Percentiles rank a stretch among this genome's conserved stretches.
phyloP scores from a whole-genome alignment of 352 stramenopile species.

The Elongisporangium senticosum region DNA sequence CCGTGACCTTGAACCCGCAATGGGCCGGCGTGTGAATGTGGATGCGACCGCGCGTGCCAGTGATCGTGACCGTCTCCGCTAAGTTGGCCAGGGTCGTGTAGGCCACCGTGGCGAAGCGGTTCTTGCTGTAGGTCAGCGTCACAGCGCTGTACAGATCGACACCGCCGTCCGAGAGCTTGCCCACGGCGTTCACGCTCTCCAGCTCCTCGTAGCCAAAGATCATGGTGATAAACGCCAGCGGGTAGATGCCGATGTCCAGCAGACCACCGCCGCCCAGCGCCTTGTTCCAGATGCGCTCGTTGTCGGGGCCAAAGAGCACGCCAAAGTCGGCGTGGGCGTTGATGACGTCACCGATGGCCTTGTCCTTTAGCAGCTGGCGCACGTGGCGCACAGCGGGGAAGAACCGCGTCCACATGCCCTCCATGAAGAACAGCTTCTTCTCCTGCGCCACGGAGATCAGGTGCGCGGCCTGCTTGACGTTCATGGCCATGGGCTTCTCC shows the following conservation, averaged over 20 bases:
- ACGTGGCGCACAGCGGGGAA: constrained; percentile 63
- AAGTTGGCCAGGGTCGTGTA: constrained; percentile 68
- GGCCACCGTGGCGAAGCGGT: constrained; percentile 47
- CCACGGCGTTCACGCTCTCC: constrained; percentile 40
- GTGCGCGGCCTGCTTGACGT: constrained; percentile 56
- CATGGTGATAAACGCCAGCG: constrained; percentile 65
- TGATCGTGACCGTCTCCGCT: constrained; percentile 61
- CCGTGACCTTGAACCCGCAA: constrained; percentile 34
- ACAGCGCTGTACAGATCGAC: constrained; percentile 54
- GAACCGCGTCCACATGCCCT: constrained; percentile 87
- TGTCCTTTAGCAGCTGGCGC: constrained; percentile 27
- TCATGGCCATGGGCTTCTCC: constrained; percentile 88
- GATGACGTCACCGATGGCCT: constrained; percentile 42
- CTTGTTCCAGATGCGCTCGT: constrained; percentile 55
- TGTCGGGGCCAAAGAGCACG: constrained; percentile 27
- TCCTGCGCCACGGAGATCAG: constrained; percentile 42
- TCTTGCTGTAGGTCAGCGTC: constrained; percentile 45
- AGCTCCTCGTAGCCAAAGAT: constrained; percentile 36
- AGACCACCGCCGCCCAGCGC: constrained; percentile 63
- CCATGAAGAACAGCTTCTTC: constrained; percentile 70
- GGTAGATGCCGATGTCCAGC: constrained; percentile 78
- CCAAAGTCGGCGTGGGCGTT: constrained; percentile 49
- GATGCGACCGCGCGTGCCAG: constrained; percentile 61
- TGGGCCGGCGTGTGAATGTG: constrained; percentile 48
- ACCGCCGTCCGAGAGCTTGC: constrained; percentile 42